Base-by-base conservation (phyloP, 2,329 filamentous ascomycete species). In the Ascochyta viciae-villosae region DNA sequence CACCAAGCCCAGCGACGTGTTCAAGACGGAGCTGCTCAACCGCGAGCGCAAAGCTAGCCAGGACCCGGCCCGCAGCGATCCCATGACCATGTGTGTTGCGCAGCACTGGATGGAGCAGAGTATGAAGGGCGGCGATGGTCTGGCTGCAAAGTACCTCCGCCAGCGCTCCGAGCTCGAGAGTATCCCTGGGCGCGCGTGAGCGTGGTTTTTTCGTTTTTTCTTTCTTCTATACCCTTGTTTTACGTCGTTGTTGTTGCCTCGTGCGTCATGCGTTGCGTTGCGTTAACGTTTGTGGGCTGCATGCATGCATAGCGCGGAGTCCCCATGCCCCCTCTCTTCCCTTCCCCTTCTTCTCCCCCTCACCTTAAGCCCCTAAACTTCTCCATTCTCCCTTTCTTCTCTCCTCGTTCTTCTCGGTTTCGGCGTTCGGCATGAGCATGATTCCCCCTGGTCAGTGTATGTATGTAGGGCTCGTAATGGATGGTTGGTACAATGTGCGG, bases 21-120 rank as follows among this genome's bases (percentile, higher is more conserved):
- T 98, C 80, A 95, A 94, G 77, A 89, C 90, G 65, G 86, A 92
- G 52, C 87, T 95, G 65, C 91, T 96, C 83, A 90, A 89, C 55
- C 74, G 77, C 52, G 79, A 85, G 71, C 78, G 81, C 60, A 81
- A 81, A 61, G 84, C 72, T 5, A 64, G 84, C 37, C 80, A 84
- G 49, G 85, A 89, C 66, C 81, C 83, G 15, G 76, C 81, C 50
- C 82, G 91, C 63, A 92, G 88, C 57, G 92, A 97, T 73, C 91
- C 91, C 2, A 89, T 89, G 50, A 87, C 92, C 38, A 95, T 98
- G 90, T 97, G 93, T 68, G 86, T 96, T 54, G 94, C 94, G 9
- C 88, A 96, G 76, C 94, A 98, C 80, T 98, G 94, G 93, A 97
- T 98, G 92, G 91, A 94, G 78, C 82, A 91, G 63, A 92, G 91